Conservation (phyloP, 306 rosid species). For the Crataegus laevigata region DNA sequence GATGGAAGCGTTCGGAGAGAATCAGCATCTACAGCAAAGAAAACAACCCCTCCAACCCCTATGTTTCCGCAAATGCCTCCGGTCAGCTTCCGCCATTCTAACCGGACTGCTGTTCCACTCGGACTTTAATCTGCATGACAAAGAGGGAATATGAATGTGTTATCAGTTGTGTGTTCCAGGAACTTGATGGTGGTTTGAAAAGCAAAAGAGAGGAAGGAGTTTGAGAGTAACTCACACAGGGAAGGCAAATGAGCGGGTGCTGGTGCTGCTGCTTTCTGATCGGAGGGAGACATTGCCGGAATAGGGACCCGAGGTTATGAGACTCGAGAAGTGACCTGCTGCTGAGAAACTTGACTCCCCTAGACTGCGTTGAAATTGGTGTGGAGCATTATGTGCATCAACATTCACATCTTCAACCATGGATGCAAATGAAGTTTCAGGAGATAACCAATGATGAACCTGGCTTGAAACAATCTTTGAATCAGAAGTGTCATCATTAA, state of each 20-base stretch:
- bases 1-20: slow-evolving; percentile 7
- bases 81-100: slow-evolving; percentile 77
- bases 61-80: slow-evolving; percentile 36
- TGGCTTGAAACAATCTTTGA: not conserved
- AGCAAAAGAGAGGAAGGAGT: not conserved
- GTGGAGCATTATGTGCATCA: slow-evolving; percentile 15
- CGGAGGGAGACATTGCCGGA: slow-evolving; percentile 87
- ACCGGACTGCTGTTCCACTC: slow-evolving; percentile 91
- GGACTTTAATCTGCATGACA: slow-evolving; percentile 55
- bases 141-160: not conserved
- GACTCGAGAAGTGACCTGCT: slow-evolving; percentile 31
- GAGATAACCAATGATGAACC: not conserved
- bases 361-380: slow-evolving; percentile 23
- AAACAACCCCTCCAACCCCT: slow-evolving; percentile 56
- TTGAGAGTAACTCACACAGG: slow-evolving; percentile 42
- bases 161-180: not conserved
- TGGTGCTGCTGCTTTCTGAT: slow-evolving; percentile 92
- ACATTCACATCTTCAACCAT: slow-evolving; percentile 5
- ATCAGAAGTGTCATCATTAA: slow-evolving; percentile 12
- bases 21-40: slow-evolving; percentile 91
- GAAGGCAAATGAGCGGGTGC: slow-evolving; percentile 94
- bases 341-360: slow-evolving; percentile 60
- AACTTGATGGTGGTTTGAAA: not conserved
- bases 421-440: slow-evolving; percentile 14
- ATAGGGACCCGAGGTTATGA: slow-evolving; percentile 56